Evolutionary conservation across 2,329 filamentous ascomycete genomes (phyloP).

Genomic region (Aspergillus sp.): DNA sequence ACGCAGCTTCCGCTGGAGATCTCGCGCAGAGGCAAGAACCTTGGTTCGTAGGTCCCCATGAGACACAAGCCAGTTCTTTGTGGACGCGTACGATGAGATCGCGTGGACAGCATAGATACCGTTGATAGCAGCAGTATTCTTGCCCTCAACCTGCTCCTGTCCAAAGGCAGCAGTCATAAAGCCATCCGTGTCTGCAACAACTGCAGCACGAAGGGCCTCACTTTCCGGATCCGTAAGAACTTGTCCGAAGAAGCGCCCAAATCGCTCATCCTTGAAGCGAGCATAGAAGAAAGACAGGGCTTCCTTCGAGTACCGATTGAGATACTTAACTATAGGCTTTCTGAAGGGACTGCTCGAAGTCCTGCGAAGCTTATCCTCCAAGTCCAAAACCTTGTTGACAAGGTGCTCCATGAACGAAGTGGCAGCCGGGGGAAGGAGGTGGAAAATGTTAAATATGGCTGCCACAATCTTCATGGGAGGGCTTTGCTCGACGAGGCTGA

Average conservation of each 20-base stretch:
- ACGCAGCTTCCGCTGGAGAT: conserved; percentile 73
- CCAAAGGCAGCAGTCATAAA: conserved; percentile 67
- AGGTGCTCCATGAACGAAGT: conserved; percentile 88
- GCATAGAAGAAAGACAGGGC: conserved; percentile 78
- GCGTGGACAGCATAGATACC: conserved; percentile 82
- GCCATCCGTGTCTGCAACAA: conserved; percentile 70
- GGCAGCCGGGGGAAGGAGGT: conserved; percentile 86
- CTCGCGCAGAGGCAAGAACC: conserved; percentile 67
- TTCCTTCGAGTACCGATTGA: conserved; percentile 90
- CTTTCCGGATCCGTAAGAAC: conserved; percentile 76
- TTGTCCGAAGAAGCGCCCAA: conserved; percentile 88
- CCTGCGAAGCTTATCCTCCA: conserved; percentile 80
- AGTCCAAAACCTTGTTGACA: conserved; percentile 82
- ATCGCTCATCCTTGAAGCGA: conserved; percentile 78
- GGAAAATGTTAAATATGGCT: conserved; percentile 94
- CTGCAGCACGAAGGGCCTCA: conserved; percentile 69
- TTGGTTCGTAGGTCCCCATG: conserved; percentile 59
- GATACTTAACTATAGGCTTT: conserved; percentile 83
- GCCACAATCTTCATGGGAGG: conserved; percentile 91
- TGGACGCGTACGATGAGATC: conserved; percentile 65
- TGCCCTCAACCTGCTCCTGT: conserved; percentile 64
- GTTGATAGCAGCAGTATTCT: conserved; percentile 79
- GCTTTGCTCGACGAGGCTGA: conserved; percentile 91
- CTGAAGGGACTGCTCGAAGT: conserved; percentile 92
- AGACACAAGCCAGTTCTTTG: conserved; percentile 64